A percentile compares a stretch with the other conserved stretches of the same genome.
phyloP scores from a whole-genome alignment of 106 monocot species.

The Allium fistulosum region DNA sequence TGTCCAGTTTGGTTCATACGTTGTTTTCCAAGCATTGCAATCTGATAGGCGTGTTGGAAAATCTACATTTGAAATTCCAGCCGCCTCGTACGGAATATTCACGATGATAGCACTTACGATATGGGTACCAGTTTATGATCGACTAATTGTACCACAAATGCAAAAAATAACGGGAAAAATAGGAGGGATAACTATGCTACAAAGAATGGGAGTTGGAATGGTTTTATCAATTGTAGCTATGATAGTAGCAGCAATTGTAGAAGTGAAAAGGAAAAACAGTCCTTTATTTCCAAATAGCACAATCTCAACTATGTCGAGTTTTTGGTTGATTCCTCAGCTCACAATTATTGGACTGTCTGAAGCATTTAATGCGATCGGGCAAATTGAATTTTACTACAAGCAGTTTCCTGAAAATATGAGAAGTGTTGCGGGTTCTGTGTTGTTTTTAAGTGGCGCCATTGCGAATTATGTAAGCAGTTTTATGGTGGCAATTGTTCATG shows the following conservation, averaged over 20 bases:
- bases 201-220: slow-evolving; percentile 29
- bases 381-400: slow-evolving; percentile 72
- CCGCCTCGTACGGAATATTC: slow-evolving; percentile 25
- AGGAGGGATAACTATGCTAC: slow-evolving; percentile 29
- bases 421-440: slow-evolving; percentile 46
- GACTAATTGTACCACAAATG: slow-evolving; percentile 16
- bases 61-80: slow-evolving; percentile 22
- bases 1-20: slow-evolving; percentile 33
- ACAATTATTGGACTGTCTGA: slow-evolving; percentile 47
- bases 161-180: slow-evolving; percentile 13
- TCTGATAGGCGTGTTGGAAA: slow-evolving; percentile 38
- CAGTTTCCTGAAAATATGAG: slow-evolving; percentile 80
- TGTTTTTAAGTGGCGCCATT: slow-evolving; percentile 19
- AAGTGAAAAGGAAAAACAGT: slow-evolving; percentile 13
- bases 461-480: slow-evolving; percentile 35
- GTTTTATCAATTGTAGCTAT: slow-evolving; percentile 26
- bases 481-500: slow-evolving; percentile 31
- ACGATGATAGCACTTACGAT: slow-evolving; percentile 31
- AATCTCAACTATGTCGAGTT: neutral
- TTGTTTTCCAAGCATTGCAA: slow-evolving; percentile 33
- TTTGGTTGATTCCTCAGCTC: slow-evolving; percentile 63
- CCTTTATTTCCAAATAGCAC: neutral
- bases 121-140: slow-evolving; percentile 58
- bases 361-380: slow-evolving; percentile 56
- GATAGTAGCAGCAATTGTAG: slow-evolving; percentile 28